Evolutionary conservation across 2,329 filamentous ascomycete genomes (phyloP).

Genomic region (Daldinia sp.): DNA sequence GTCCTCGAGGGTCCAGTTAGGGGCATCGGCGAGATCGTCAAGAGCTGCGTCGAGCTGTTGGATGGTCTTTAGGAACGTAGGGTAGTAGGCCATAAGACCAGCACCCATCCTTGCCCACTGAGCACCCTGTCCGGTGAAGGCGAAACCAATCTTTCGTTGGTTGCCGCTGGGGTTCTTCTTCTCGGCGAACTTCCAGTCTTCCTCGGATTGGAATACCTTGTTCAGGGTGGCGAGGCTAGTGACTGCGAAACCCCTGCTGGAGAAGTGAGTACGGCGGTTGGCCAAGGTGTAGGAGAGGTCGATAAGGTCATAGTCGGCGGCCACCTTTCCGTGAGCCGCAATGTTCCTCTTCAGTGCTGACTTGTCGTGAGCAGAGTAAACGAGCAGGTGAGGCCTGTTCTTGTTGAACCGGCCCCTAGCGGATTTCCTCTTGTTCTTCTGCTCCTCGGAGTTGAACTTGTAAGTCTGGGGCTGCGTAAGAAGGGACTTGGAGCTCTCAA

Average conservation of each 20-base stretch:
- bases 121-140: conserved; percentile 44
- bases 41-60: conserved; percentile 26
- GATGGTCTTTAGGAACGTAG: conserved; percentile 19
- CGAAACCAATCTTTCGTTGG: conserved; percentile 15
- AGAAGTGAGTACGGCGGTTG: conserved; percentile 12
- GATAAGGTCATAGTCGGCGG: conserved; percentile 23
- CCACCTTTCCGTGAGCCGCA: conserved; percentile 29
- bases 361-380: background rate
- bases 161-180: conserved; percentile 2
- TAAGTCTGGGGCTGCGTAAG: background rate
- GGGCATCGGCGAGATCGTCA: conserved; percentile 7
- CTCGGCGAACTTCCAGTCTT: conserved; percentile 10
- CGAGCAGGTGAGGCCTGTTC: background rate
- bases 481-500: background rate
- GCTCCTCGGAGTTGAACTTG: background rate
- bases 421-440: conserved; percentile 3
- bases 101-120: conserved; percentile 42
- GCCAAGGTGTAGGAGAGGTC: conserved; percentile 33
- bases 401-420: background rate
- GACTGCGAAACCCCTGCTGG: conserved; percentile 8
- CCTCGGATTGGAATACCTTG: conserved; percentile 2
- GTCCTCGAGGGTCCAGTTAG: conserved; percentile 23
- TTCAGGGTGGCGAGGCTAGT: conserved; percentile 4
- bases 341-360: conserved; percentile 22
- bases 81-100: conserved; percentile 28